Conservation (phyloP, 225 moss, liverwort and hornwort species). For the Anthoceros angustus region DNA sequence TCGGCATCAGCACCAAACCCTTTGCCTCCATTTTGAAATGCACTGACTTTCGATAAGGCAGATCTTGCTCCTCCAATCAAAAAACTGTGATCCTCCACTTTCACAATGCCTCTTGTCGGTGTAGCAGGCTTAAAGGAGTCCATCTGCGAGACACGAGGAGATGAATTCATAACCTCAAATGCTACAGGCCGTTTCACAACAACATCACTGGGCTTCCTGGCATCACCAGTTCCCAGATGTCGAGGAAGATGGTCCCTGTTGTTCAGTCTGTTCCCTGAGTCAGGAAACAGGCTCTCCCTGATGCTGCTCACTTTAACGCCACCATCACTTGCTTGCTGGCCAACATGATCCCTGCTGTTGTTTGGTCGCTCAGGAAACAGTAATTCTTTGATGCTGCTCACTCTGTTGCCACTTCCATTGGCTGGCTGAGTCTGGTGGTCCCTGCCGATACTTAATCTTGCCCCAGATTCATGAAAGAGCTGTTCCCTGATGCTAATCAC, state of each 20-base stretch:
- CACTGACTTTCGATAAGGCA: not conserved
- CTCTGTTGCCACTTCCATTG: not conserved
- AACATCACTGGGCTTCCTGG: not conserved
- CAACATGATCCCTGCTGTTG: not conserved
- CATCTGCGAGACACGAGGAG: not conserved
- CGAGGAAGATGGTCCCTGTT: not conserved
- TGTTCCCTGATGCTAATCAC: not conserved
- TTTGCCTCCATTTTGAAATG: not conserved
- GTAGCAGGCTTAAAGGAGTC: not conserved
- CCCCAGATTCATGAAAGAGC: not conserved
- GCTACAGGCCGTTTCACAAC: not conserved
- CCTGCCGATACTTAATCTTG: not conserved
- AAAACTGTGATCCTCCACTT: conserved; percentile 2
- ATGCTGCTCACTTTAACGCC: not conserved
- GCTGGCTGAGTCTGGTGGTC: not conserved
- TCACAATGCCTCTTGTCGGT: not conserved
- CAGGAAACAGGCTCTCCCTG: not conserved
- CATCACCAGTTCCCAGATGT: not conserved
- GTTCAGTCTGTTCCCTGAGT: not conserved
- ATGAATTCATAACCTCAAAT: not conserved
- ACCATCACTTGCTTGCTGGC: not conserved
- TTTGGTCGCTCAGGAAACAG: not conserved
- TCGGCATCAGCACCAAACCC: not conserved
- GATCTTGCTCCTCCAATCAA: not conserved
- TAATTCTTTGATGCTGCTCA: not conserved